Evolutionary conservation across 1,139 yeast genomes (phyloP).

Genomic region (Geotrichum phurueaensis): DNA sequence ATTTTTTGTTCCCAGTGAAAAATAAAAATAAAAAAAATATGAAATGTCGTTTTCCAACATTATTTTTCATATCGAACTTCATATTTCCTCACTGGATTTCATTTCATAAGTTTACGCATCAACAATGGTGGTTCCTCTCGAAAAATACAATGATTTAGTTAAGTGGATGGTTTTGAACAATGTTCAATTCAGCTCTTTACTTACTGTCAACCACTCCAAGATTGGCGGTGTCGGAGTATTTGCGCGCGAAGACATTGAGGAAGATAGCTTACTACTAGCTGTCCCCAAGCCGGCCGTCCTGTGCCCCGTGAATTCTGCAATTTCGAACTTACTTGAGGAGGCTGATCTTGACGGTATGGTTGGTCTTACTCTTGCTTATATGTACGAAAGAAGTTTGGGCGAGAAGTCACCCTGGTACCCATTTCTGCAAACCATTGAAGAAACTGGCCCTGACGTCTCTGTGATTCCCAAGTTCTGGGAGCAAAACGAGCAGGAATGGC

Average conservation of each 20-base stretch:
- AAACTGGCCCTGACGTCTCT: conserved; percentile 27
- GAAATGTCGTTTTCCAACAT: background rate
- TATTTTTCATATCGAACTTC: background rate
- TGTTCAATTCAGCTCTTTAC: conserved; percentile 25
- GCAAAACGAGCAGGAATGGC: conserved; percentile 41
- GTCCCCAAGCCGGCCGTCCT: conserved; percentile 33
- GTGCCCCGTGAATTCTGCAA: conserved; percentile 42
- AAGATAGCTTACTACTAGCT: conserved; percentile 30
- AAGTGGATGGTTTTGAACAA: conserved; percentile 31
- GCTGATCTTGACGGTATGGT: conserved; percentile 57
- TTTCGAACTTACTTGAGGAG: conserved; percentile 64
- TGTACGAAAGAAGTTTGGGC: conserved; percentile 58
- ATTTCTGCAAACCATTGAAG: conserved; percentile 54
- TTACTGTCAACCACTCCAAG: conserved; percentile 46
- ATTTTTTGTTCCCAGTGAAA: background rate
- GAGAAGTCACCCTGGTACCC: conserved; percentile 68
- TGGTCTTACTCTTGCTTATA: conserved; percentile 59
- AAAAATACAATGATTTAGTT: conserved; percentile 24
- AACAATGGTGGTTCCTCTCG: conserved; percentile 4
- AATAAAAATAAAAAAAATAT: background rate
- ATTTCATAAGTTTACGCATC: background rate
- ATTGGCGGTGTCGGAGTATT: conserved; percentile 75
- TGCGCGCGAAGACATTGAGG: conserved; percentile 41
- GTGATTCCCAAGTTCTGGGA: conserved; percentile 62
- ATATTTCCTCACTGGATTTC: background rate